A percentile compares a stretch with the other conserved stretches of the same genome.
phyloP scores from a whole-genome alignment of 257 asterid genomes.

The Primulina huaijiensis region DNA sequence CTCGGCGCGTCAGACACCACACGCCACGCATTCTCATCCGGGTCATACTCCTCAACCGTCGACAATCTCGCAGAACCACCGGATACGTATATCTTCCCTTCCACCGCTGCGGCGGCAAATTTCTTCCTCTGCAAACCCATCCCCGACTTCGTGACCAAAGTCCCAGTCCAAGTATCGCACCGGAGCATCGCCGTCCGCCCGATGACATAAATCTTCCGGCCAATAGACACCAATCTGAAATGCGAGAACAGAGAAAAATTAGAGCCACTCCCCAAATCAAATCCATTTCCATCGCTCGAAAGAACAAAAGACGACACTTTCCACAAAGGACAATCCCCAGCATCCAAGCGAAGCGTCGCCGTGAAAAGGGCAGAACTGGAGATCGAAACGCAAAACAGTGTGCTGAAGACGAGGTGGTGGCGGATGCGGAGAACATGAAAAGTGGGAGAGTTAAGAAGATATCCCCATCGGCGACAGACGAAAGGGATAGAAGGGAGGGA shows the following conservation, averaged over 20 bases:
- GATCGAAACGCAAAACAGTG: constrained; percentile 58
- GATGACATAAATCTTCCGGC: constrained; percentile 65
- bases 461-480: constrained; percentile 88
- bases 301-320: constrained; percentile 53
- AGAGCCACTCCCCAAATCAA: constrained; percentile 12
- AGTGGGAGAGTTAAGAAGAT: constrained; percentile 55
- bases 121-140: constrained; percentile 62
- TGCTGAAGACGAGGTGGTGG: constrained; percentile 43
- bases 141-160: constrained; percentile 50
- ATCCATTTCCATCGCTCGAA: constrained; percentile 20
- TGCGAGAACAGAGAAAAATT: not conserved
- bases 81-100: constrained; percentile 64
- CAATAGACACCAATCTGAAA: constrained; percentile 20
- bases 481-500: constrained; percentile 61
- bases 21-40: constrained; percentile 56
- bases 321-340: constrained; percentile 33
- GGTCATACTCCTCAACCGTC: constrained; percentile 82
- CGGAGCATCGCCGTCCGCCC: constrained; percentile 68
- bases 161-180: constrained; percentile 86
- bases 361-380: constrained; percentile 57
- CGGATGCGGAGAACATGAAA: constrained; percentile 62
- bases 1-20: constrained; percentile 58
- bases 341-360: constrained; percentile 53
- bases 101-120: constrained; percentile 68
- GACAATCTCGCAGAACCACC: constrained; percentile 63